Percentiles rank a stretch among this genome's conserved stretches.
Evolutionary conservation across 129 eudicot species (phyloP).

Genomic region (Chrysanthemum seticuspe): DNA sequence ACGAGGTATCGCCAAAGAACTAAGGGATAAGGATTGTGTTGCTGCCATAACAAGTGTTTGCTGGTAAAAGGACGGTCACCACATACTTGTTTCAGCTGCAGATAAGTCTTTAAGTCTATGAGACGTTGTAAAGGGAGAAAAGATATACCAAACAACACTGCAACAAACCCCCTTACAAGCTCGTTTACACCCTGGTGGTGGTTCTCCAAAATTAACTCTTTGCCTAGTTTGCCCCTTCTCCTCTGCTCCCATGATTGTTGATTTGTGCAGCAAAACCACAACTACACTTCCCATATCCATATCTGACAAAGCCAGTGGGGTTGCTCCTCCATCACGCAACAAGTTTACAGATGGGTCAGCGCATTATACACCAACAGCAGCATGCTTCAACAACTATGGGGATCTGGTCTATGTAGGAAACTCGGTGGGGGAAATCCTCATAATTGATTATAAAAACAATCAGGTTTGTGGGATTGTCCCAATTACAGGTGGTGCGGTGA

Average conservation of each 20-base stretch:
- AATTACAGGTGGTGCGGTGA: slow-evolving; percentile 64
- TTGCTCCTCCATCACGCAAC: slow-evolving; percentile 24
- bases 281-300: slow-evolving; percentile 63
- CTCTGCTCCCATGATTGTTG: slow-evolving; percentile 89
- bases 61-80: slow-evolving; percentile 87
- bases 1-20: slow-evolving; percentile 78
- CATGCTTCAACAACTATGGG: slow-evolving; percentile 36
- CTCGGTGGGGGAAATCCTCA: slow-evolving; percentile 34
- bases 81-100: slow-evolving; percentile 81
- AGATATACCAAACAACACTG: slow-evolving; percentile 48
- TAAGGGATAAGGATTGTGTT: slow-evolving; percentile 68
- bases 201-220: slow-evolving; percentile 57
- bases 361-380: slow-evolving; percentile 36
- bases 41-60: slow-evolving; percentile 87
- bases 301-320: slow-evolving; percentile 32
- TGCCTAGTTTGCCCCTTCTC: slow-evolving; percentile 87
- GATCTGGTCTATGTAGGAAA: slow-evolving; percentile 39
- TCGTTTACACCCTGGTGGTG: slow-evolving; percentile 64
- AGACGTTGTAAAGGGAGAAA: slow-evolving; percentile 87
- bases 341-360: slow-evolving; percentile 35
- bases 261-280: slow-evolving; percentile 46
- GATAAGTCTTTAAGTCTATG: slow-evolving; percentile 78
- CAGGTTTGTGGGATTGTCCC: slow-evolving; percentile 56
- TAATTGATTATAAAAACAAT: slow-evolving; percentile 42
- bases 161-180: slow-evolving; percentile 87